Base-by-base conservation (phyloP, 2,329 filamentous ascomycete genomes). In the Alternaria sp. region DNA sequence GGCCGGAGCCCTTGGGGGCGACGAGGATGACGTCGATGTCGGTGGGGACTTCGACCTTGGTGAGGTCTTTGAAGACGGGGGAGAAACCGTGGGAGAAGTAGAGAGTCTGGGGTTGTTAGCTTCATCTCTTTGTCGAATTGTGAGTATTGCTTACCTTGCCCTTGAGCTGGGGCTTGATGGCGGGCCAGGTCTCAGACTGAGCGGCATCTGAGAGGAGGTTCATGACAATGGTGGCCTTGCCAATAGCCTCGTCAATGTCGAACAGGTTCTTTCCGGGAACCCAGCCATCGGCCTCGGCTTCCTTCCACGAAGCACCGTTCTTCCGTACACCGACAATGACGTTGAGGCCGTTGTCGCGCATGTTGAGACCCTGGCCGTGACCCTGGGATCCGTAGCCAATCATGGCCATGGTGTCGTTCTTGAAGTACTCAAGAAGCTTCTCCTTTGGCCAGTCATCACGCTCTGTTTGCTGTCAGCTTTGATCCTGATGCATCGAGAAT, bases 11-110 rank as follows among this genome's bases (percentile, higher is more conserved):
- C 90, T 99, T 99, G 85, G 96, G 96, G 73, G 96, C 96, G 79
- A 97, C 94, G 81, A 99, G 95, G 88, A 99, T 99, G 83, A 99
- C 96, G 83, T 99, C 96, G 81, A 99, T 92, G 85, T 98, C 92
- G 73, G 83, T 89, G 84, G 96, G 96, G 69, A 97, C 93, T 68
- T 99, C 96, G 81, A 99, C 96, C 85, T 97, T 97, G 89, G 96
- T 99, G 81, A 96, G 90, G 83, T 97, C 91, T 89, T 97, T 97
- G 93, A 99, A 99, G 85, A 99, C 94, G 81, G 96, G 96, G 69
- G 96, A 98, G 92, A 99, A 99, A 81, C 96, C 96, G 90, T 99
- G 96, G 76, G 96, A 98, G 90, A 99, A 99, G 91, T 99, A 99
- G 76, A 99, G 93, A 66, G 96, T 99, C 95, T 96, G 70, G 6